Conservation (phyloP, 345 rosid genomes). For the Erysimum cheiranthoides region DNA sequence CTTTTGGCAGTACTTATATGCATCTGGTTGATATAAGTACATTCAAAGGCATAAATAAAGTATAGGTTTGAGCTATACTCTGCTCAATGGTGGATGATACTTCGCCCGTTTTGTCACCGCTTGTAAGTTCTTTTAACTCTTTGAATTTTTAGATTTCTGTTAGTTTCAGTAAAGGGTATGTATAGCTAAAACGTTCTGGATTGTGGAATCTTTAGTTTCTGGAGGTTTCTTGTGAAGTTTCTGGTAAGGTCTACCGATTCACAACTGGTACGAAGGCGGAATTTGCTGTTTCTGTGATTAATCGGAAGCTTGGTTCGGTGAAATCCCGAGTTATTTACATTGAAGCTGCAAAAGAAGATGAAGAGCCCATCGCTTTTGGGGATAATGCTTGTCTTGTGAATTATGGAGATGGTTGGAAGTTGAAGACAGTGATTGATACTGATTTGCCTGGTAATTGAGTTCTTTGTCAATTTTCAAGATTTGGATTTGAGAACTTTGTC, state of each 20-base stretch:
- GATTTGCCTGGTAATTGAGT: slow-evolving; percentile 48
- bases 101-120: neutral
- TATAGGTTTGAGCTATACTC: neutral
- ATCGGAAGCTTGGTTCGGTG: slow-evolving; percentile 61
- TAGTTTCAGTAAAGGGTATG: neutral
- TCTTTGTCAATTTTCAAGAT: neutral
- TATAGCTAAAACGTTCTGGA: slow-evolving; percentile 16
- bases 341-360: slow-evolving; percentile 71
- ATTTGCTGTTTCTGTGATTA: slow-evolving; percentile 78
- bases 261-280: slow-evolving; percentile 77
- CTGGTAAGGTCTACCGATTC: slow-evolving; percentile 64
- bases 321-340: slow-evolving; percentile 53
- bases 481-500: slow-evolving; percentile 18
- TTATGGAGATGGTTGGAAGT: slow-evolving; percentile 72
- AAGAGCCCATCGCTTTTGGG: slow-evolving; percentile 80
- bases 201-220: slow-evolving; percentile 53
- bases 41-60: neutral
- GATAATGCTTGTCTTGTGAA: slow-evolving; percentile 66
- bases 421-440: slow-evolving; percentile 61
- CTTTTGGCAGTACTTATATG: neutral
- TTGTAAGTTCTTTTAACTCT: neutral
- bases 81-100: neutral
- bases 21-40: too few relatives aligned
- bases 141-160: neutral
- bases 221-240: slow-evolving; percentile 65